Base-by-base conservation (phyloP, 2,329 filamentous ascomycete genomes). In the Calonectria henricotiae region DNA sequence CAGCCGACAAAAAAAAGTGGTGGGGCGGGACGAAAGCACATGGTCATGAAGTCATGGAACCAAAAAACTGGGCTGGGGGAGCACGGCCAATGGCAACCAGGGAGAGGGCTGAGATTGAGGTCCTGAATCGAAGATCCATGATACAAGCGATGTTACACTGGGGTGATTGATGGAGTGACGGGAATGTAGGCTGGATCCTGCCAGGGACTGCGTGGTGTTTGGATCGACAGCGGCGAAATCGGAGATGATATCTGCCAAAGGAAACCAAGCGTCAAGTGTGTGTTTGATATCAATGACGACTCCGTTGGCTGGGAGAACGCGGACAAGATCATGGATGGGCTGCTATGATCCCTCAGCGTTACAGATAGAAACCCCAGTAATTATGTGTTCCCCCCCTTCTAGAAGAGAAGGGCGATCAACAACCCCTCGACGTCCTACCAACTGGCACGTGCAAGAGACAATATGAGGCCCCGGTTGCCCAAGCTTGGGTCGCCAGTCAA, bases 21-120 rank as follows among this genome's bases (percentile, higher is more conserved):
- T 71, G 74, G 62, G 61, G 66, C 47, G 49, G 58, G 71, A 44
- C 32, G 23, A 54, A 30, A 54, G 47, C 65, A 70, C 55, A 43
- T 37, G 61, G 37, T 23, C 47, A 68, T 72, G 65, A 66, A 67
- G 51, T 73, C 66, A 67, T 72, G 41, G 51, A 73, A 64, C 72
- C 72, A 71, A 73, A 68, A 69, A 70, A 62, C 73, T 71, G 74
- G 68, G 15, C 20, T 27, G 20, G 15, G 25, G 15, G 9, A 37
- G 20, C 43, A 49, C 13, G 25, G 25, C 58, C 47, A 55, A 68
- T 54, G 17, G 46, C 64, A 9, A 30, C 30, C 11, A 17, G 44
- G 37, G 15, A 7, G 54, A 54, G 17, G 17, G 55, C 25, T 32
- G 43, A 43, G 25, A 27, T 30, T 30, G 55, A 55, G 35, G 54